Percentiles rank a stretch among this genome's conserved stretches.
Conservation (phyloP, 2,329 filamentous ascomycete genomes). For the Polytolypa hystricis region DNA sequence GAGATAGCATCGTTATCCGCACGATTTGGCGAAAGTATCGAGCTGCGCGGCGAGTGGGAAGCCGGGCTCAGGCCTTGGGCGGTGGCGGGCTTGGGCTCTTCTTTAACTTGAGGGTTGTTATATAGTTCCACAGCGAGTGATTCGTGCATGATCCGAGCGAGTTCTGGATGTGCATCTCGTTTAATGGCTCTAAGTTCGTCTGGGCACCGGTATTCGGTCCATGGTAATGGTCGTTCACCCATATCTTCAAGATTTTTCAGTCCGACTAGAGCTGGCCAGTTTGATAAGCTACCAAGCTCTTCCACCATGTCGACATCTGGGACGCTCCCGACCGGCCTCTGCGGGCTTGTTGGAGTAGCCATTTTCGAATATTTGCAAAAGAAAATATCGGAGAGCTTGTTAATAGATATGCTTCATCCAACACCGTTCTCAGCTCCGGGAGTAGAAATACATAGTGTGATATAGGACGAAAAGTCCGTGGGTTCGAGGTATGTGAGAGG, state of each 20-base stretch:
- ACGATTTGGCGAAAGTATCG: too few relatives aligned
- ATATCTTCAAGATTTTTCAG: slow-evolving; percentile 1
- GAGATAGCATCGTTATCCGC: too few relatives aligned
- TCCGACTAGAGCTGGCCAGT: slow-evolving; percentile 2
- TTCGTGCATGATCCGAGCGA: background rate
- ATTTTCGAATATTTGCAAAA: too few relatives aligned
- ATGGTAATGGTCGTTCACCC: background rate
- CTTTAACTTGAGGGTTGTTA: background rate
- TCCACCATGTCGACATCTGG: background rate
- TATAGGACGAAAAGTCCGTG: too few relatives aligned
- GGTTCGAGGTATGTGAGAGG: too few relatives aligned
- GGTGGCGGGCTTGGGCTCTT: background rate
- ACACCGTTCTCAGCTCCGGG: too few relatives aligned
- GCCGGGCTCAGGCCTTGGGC: background rate
- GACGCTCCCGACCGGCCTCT: too few relatives aligned
- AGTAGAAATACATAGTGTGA: too few relatives aligned
- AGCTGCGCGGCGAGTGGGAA: too few relatives aligned
- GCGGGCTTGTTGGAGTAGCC: too few relatives aligned
- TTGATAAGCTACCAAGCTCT: background rate
- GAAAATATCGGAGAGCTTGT: too few relatives aligned
- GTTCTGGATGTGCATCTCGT: background rate
- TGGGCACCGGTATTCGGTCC: slow-evolving; percentile 3
- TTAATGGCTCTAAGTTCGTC: slow-evolving; percentile 1
- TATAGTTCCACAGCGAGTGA: slow-evolving; percentile 3
- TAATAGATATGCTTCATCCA: too few relatives aligned